Base-by-base conservation (phyloP, 306 rosid genomes). In the Pachyrhizus erosus region DNA sequence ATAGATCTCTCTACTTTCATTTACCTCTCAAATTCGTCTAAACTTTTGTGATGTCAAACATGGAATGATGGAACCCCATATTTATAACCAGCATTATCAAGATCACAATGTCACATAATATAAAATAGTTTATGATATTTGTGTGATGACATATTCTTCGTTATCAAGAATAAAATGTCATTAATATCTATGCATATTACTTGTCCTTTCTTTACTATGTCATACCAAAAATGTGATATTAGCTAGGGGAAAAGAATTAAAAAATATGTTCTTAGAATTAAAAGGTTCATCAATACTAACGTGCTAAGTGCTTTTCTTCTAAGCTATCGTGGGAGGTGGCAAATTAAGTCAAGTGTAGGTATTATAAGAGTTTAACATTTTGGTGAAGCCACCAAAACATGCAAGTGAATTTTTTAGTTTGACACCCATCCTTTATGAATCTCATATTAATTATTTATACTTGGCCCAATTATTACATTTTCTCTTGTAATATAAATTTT, bases 251-350 rank as follows among this genome's bases (percentile, higher is more conserved):
- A 51, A 14, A 64, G 57, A 26, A 81, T 82, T 6, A 13, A n/a
- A 42, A 88, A 80, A 82, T 82, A 82, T 87, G 80, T 84, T 87
- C 86, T 29, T 7, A 27, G 27, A 34, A 8, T 2, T 52, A 52
- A 37, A 40, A 78, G n/a, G 84, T 60, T 9, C 33, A 58, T 58
- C 15, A 58, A 23, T 58, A 23, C 13, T 11, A 24, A 24, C 33
- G 15, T 9, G 33, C 65, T 55, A 20, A 23, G 64, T 55, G 5
- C 0, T 23, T 5, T 2, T 55, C 29, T 21, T 9, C 27, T 23
- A 20, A 20, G 61, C 21, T 55, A 9, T 21, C 15, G 65, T 57
- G 39, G 67, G 5, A 60, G 18, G 39, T 24, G 29, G 67, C 31
- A 34, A 26, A 27, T 27, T 1, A 29, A 29, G 43, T 64, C 70